These are phyloP conservation scores for Rhizopogon roseolus DNA, from an alignment of 768 basidiomycete species.

Conservation along the genomic window DNA sequence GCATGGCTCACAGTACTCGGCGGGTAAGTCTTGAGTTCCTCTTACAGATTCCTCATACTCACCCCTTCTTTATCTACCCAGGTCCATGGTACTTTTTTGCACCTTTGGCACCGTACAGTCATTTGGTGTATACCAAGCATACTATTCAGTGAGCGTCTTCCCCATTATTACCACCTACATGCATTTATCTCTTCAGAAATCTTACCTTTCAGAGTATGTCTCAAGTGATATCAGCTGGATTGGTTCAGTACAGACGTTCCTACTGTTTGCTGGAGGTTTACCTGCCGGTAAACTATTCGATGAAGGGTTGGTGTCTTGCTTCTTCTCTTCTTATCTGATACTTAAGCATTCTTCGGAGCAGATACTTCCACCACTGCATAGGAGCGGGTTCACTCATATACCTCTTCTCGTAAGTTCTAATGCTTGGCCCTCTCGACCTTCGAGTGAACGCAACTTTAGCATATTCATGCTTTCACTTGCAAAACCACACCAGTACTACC, in stretches of 20 bases:
- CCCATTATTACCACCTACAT: neutral
- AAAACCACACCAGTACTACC: conserved; percentile 44
- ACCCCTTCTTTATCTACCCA: conserved; percentile 9
- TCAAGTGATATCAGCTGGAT: conserved; percentile 46
- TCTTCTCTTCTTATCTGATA: neutral
- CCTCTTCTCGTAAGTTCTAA: conserved; percentile 34
- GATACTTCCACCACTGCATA: conserved; percentile 39
- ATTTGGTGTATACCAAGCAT: conserved; percentile 48
- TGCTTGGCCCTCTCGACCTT: neutral
- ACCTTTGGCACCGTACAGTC: conserved; percentile 47
- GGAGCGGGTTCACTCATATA: conserved; percentile 33
- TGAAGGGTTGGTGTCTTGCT: conserved; percentile 33
- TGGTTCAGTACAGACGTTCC: conserved; percentile 46
- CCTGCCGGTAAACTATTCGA: conserved; percentile 44
- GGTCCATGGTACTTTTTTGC: conserved; percentile 40
- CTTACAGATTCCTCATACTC: neutral
- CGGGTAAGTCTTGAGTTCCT: conserved; percentile 28
- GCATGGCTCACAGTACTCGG: conserved; percentile 45
- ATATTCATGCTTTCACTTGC: conserved; percentile 48
- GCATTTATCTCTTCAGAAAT: conserved; percentile 20
- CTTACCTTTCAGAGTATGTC: conserved; percentile 32
- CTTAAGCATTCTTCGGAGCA: neutral
- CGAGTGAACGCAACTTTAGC: conserved; percentile 22
- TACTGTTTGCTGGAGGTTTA: conserved; percentile 41
- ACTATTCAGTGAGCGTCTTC: conserved; percentile 34